phyloP scores from a whole-genome alignment of 768 basidiomycete genomes.

The Trametes elegans region DNA sequence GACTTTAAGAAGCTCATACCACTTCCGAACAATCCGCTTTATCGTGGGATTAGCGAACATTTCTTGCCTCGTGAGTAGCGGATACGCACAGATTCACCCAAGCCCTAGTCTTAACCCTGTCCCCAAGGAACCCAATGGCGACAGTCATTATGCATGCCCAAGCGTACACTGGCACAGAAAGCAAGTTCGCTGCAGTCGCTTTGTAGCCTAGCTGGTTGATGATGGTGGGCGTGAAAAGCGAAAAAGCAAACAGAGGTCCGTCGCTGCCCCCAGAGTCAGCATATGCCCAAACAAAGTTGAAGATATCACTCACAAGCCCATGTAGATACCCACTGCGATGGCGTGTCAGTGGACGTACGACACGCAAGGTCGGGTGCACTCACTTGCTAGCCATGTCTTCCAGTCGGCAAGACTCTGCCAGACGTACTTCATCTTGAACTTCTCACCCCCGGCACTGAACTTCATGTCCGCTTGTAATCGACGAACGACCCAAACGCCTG shows the following conservation, averaged over 20 bases:
- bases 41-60: not conserved
- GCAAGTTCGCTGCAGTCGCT: slow-evolving; percentile 66
- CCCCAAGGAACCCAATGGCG: slow-evolving; percentile 58
- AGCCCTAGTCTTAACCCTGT: slow-evolving; percentile 53
- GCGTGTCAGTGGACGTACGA: not conserved
- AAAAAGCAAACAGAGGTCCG: slow-evolving; percentile 55
- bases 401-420: slow-evolving; percentile 62
- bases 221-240: slow-evolving; percentile 46
- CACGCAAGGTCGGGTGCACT: slow-evolving; percentile 23
- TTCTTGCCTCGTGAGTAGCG: not conserved
- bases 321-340: slow-evolving; percentile 61
- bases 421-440: slow-evolving; percentile 52
- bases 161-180: slow-evolving; percentile 76
- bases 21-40: slow-evolving; percentile 30
- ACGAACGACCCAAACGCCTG: slow-evolving; percentile 61
- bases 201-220: slow-evolving; percentile 60
- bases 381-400: slow-evolving; percentile 75
- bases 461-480: slow-evolving; percentile 65
- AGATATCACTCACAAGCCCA: slow-evolving; percentile 56
- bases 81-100: slow-evolving; percentile 59
- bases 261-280: slow-evolving; percentile 31
- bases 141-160: slow-evolving; percentile 71
- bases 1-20: no score
- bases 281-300: not conserved
- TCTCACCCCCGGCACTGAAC: slow-evolving; percentile 60